Evolutionary conservation across 2,329 filamentous ascomycete species (phyloP), one percentile per base, ranked within the genome.

Genomic region (Hypomyces rosellus): DNA sequence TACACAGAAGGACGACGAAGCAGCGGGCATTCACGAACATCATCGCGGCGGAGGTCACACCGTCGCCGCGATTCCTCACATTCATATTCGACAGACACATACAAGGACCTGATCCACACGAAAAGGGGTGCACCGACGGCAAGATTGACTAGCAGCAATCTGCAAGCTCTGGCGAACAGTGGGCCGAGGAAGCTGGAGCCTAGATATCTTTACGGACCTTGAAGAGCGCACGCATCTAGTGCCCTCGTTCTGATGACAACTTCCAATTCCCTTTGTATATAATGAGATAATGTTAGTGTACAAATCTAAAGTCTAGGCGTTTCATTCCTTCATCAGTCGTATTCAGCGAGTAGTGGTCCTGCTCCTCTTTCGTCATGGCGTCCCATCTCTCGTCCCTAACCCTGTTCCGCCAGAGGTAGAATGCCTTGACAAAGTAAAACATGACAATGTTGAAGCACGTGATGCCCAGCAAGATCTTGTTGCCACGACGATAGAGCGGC

Each of bases 351-450:
- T 72, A 71, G 1, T 60, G 44, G 0, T 60, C 50, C 46, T 61
- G 59, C 53, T 72, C 57, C 22, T 74, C 72, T 11, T 62, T 59
- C 3, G 62, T 70, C 74, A 81, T 74, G 2, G 61, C 63, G 20
- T 68, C 61, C 77, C 78, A 81, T 34, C 66, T 66, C 15, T 51
- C 54, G 15, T 74, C 73, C 22, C 72, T 67, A 15, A 55, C 59
- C 54, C 63, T 68, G 52, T 82, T 82, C 5, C 74, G 65, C 48
- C 57, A 62, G 1, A 75, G 60, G 55, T 83, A 83, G 57, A 78
- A 82, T 1, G 68, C 39, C 61, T 81, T 81, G 15, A 74, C 69
- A 0, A 67, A 65, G 1, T 75, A 53, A 42, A 80, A 78, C 4
- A 78, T 50, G 1, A 69, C 57, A 20, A 81, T 69, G 47, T 80